Percentiles rank a stretch among this genome's conserved stretches.
These are phyloP conservation scores for Letharia lupina DNA, from an alignment of 495 filamentous ascomycete species.

Conservation along the genomic window DNA sequence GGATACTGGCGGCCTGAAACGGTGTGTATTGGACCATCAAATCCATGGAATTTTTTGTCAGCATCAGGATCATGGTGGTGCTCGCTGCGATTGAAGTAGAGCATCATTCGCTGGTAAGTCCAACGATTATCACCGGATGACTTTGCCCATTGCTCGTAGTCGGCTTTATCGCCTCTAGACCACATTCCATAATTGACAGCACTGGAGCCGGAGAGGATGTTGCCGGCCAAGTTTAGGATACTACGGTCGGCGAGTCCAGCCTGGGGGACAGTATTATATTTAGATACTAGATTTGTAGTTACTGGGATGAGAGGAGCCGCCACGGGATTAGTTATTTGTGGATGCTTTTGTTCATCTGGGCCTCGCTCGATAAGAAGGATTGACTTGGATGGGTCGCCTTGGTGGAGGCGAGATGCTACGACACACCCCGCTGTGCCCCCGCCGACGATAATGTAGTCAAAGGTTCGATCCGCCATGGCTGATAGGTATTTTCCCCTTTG, in stretches of 20 bases:
- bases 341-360: constrained; percentile 22
- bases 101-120: constrained; percentile 30
- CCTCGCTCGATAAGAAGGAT: constrained; percentile 31
- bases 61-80: constrained; percentile 18
- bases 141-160: constrained; percentile 36
- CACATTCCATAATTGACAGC: constrained; percentile 27
- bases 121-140: constrained; percentile 31
- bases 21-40: constrained; percentile 26
- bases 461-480: constrained; percentile 1
- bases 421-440: constrained; percentile 39
- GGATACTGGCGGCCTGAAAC: constrained; percentile 28
- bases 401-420: constrained; percentile 31
- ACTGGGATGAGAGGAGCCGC: constrained; percentile 21
- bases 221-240: constrained; percentile 28
- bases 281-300: constrained; percentile 32
- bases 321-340: constrained; percentile 16
- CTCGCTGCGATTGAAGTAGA: constrained; percentile 27
- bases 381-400: constrained; percentile 21
- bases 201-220: constrained; percentile 31
- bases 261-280: constrained; percentile 31
- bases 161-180: constrained; percentile 30
- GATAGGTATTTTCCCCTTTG: background rate
- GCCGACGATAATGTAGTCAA: constrained; percentile 35
- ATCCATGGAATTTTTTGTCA: constrained; percentile 25
- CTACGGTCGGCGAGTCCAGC: constrained; percentile 23